These are phyloP conservation scores for Venturiaceae sp. DNA, from an alignment of 2,329 filamentous ascomycete species.

Conservation along the genomic window DNA sequence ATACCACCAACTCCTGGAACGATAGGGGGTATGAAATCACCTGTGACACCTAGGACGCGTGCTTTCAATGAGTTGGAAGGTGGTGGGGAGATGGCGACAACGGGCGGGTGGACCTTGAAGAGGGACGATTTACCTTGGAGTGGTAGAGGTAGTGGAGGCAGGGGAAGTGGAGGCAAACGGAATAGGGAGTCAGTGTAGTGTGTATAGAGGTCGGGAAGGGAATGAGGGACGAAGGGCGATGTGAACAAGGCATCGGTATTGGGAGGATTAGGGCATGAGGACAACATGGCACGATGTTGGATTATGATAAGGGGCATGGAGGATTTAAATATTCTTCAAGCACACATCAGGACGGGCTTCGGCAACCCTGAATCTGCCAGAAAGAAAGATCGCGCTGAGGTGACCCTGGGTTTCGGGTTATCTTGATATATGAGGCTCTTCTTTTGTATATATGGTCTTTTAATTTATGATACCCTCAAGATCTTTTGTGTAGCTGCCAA, in stretches of 20 bases:
- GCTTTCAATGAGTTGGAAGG: conserved; percentile 50
- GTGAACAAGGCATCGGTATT: too few relatives aligned
- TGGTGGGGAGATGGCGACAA: background rate
- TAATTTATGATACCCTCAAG: background rate
- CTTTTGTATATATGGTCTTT: background rate
- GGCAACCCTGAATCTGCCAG: background rate
- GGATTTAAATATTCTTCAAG: too few relatives aligned
- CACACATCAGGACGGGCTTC: background rate
- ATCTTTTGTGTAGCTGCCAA: too few relatives aligned
- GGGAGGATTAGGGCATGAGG: too few relatives aligned
- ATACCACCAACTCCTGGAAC: conserved; percentile 32
- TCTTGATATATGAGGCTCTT: background rate
- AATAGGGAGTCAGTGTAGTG: background rate
- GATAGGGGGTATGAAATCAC: conserved; percentile 14
- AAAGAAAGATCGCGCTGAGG: background rate
- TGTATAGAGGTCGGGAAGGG: background rate
- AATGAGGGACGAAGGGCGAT: background rate
- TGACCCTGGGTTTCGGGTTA: background rate
- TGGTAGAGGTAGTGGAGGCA: background rate
- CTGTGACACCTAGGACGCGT: conserved; percentile 55
- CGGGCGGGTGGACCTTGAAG: background rate
- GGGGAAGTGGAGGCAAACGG: background rate
- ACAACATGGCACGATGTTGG: too few relatives aligned
- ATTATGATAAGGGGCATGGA: too few relatives aligned
- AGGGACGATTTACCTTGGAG: background rate